Evolutionary conservation across 1,139 yeast genomes (phyloP), one percentile per base, ranked within the genome.

Genomic region (Candida tunisiensis): DNA sequence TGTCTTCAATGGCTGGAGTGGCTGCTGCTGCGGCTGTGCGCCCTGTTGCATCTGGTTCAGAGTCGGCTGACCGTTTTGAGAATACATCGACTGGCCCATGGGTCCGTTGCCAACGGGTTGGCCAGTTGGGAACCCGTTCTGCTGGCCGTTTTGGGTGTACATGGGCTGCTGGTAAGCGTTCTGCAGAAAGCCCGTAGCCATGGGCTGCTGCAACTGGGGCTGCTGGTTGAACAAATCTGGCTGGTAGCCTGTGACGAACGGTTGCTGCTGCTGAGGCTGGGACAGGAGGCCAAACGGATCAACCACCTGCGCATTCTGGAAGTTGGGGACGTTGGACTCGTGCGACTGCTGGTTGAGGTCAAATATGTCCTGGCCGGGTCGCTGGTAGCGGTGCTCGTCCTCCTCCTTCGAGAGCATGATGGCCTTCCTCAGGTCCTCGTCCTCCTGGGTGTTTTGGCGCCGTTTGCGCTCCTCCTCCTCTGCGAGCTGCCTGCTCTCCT

Each of bases 391-490:
- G 30, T 39, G 44, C 35, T 49, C 91, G 42, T 83, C 93, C 47
- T 88, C 96, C 52, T 83, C 95, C 48, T 74, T 60, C 21, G 91
- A 74, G 41, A 88, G 64, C 51, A 74, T 74, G 37, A 85, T 62
- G 1, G 96, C 96, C 27, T 78, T 72, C 35, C 69, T 69, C 36
- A 85, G 60, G 25, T 80, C 92, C 16, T 77, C 79, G 40, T 77
- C 85, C 24, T 57, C 58, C 15, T 40, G 39, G 23, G 34, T 39
- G 28, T 32, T 38, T 24, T 40, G 39, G 32, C 35, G 34, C 38
- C 82, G 62, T 32, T 69, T 56, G 31, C 61, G 55, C 32, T 73
- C 83, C 37, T 88, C 99, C 37, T 78, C 85, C 38, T 77, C 88
- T 1, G 94, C 95, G 8, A 94, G 82, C 39, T 65, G 49, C 43